Conservation (phyloP, 2,329 filamentous ascomycete species). For the Magnaporthiopsis poae region DNA sequence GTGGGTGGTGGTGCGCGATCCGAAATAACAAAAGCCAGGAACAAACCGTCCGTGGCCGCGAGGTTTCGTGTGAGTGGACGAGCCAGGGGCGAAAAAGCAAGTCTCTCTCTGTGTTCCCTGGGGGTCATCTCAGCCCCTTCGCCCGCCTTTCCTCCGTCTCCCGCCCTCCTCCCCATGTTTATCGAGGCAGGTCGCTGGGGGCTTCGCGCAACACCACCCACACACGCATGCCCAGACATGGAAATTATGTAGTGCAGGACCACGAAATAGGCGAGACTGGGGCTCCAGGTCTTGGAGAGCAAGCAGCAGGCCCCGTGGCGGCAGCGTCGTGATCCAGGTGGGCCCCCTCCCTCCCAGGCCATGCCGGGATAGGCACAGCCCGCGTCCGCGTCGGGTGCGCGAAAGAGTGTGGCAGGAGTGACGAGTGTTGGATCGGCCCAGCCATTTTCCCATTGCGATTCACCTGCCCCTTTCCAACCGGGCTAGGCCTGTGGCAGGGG, state of each 20-base stretch:
- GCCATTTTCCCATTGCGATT: background rate
- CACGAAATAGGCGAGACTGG: background rate
- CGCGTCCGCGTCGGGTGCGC: background rate
- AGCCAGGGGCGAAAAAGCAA: background rate
- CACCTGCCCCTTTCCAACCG: background rate
- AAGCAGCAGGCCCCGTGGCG: no score
- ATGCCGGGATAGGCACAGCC: background rate
- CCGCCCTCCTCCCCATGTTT: background rate
- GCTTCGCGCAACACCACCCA: background rate
- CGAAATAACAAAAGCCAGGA: background rate
- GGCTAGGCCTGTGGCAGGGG: background rate
- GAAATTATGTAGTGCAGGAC: background rate
- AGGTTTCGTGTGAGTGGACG: background rate
- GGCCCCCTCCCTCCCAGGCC: background rate
- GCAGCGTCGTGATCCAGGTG: background rate
- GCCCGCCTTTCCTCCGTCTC: background rate
- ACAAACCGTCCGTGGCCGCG: background rate
- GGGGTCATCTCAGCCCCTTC: no score
- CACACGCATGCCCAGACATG: background rate
- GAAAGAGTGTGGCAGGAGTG: background rate
- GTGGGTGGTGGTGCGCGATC: background rate
- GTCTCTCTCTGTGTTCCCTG: background rate
- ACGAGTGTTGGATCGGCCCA: background rate
- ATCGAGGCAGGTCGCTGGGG: background rate
- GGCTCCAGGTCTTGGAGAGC: background rate